Percentiles rank a stretch among this genome's conserved stretches.
These are phyloP conservation scores for Stagonosporopsis tanaceti DNA, from an alignment of 2,329 filamentous ascomycete genomes.

Conservation along the genomic window DNA sequence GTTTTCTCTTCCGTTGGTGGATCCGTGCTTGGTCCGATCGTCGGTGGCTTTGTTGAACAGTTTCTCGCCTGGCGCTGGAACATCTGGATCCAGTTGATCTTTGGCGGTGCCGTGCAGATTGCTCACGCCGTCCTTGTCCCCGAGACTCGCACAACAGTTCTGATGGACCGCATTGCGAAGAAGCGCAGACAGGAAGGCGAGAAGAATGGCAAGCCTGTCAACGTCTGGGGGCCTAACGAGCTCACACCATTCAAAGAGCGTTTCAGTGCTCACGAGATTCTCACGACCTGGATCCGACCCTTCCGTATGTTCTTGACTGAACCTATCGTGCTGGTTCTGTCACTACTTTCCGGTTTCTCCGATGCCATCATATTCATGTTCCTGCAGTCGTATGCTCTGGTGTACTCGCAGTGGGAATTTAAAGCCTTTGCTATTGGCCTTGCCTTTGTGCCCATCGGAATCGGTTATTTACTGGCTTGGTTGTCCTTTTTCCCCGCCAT, in stretches of 20 bases:
- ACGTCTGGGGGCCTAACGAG: conserved; percentile 79
- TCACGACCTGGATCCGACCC: conserved; percentile 63
- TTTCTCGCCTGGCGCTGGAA: conserved; percentile 77
- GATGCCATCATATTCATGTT: conserved; percentile 83
- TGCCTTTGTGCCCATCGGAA: conserved; percentile 64
- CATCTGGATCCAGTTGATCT: conserved; percentile 87
- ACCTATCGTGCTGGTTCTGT: conserved; percentile 75
- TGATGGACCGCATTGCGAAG: conserved; percentile 83
- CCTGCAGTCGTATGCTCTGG: conserved; percentile 73
- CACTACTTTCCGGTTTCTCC: conserved; percentile 76
- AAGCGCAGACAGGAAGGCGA: conserved; percentile 70
- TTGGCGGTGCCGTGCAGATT: conserved; percentile 74
- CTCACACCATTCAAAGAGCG: conserved; percentile 54
- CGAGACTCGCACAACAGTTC: conserved; percentile 77
- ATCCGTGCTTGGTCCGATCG: conserved; percentile 77
- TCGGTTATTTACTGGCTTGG: conserved; percentile 73
- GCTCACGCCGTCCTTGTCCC: conserved; percentile 75
- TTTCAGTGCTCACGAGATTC: conserved; percentile 51
- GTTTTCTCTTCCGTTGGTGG: conserved; percentile 83
- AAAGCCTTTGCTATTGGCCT: conserved; percentile 65
- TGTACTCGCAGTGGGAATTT: conserved; percentile 74
- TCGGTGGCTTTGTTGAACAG: conserved; percentile 78
- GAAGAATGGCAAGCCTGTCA: conserved; percentile 64
- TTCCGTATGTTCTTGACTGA: conserved; percentile 80
- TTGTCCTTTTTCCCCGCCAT: conserved; percentile 65